phyloP scores from a whole-genome alignment of 805 yeast genomes.

The Candida adriatica region DNA sequence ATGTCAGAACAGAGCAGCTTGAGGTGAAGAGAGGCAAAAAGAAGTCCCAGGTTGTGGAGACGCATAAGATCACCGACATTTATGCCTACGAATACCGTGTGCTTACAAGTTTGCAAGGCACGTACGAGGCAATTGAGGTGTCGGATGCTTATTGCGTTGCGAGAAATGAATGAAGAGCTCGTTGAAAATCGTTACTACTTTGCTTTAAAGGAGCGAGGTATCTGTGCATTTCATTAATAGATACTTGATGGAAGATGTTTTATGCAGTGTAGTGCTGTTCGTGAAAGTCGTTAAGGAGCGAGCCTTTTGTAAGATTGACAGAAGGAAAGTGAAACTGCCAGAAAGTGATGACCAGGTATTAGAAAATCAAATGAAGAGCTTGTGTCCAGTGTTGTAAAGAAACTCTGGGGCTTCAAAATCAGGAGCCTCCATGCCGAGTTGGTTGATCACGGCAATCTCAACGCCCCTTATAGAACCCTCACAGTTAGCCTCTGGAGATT shows the following conservation, averaged over 20 bases:
- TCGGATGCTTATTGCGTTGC: constrained; percentile 73
- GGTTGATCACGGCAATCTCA: constrained; percentile 8
- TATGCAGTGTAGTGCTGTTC: too few species aligned
- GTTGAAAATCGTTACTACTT: constrained; percentile 2
- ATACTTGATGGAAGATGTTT: too few species aligned
- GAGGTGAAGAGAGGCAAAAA: constrained; percentile 33
- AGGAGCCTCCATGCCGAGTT: constrained; percentile 7
- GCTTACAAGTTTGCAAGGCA: constrained; percentile 81
- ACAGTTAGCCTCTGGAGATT: constrained; percentile 4
- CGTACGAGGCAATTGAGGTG: constrained; percentile 88
- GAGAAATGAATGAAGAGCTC: constrained; percentile 27
- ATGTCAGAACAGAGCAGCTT: constrained; percentile 60
- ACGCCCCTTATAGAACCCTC: constrained; percentile 4
- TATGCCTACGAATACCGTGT: constrained; percentile 62
- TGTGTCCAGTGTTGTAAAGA: constrained; percentile 9
- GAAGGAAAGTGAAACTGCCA: too few species aligned
- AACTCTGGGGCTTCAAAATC: constrained; percentile 18
- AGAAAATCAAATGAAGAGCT: too few species aligned
- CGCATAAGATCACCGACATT: constrained; percentile 52
- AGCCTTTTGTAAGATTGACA: too few species aligned
- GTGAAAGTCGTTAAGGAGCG: too few species aligned
- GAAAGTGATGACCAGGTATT: too few species aligned
- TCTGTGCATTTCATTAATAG: too few species aligned
- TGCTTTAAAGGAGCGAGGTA: too few species aligned
- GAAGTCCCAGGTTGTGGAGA: constrained; percentile 56